A percentile compares a stretch with the other conserved stretches of the same genome.
phyloP scores from a whole-genome alignment of 352 stramenopile species.

The Bremia lactucae region DNA sequence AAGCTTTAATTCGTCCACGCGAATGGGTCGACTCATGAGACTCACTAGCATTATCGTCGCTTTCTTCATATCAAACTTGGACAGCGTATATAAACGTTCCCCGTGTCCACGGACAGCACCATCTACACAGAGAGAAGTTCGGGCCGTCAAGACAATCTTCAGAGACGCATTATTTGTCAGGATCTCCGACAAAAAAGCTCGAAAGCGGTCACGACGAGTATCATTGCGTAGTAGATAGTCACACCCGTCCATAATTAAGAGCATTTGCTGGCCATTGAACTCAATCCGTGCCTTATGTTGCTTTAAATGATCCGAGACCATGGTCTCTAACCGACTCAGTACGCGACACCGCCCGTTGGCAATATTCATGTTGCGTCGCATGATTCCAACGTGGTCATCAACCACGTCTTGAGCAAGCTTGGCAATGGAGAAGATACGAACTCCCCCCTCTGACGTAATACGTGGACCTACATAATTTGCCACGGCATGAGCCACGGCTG shows the following conservation, averaged over 20 bases:
- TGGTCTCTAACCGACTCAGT: slow-evolving; percentile 36
- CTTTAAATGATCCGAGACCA: slow-evolving; percentile 40
- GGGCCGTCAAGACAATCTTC: slow-evolving; percentile 64
- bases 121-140: slow-evolving; percentile 50
- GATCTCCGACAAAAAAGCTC: slow-evolving; percentile 52
- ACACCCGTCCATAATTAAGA: slow-evolving; percentile 64
- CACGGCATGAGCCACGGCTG: slow-evolving; percentile 55
- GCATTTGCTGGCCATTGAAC: slow-evolving; percentile 41
- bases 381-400: slow-evolving; percentile 40
- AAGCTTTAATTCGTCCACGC: slow-evolving; percentile 51
- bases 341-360: slow-evolving; percentile 29
- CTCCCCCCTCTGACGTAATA: slow-evolving; percentile 55
- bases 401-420: slow-evolving; percentile 51
- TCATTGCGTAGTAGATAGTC: slow-evolving; percentile 50
- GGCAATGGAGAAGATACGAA: slow-evolving; percentile 55
- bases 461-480: slow-evolving; percentile 72
- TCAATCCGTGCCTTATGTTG: slow-evolving; percentile 40
- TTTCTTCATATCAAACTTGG: slow-evolving; percentile 58
- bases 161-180: slow-evolving; percentile 57
- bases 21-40: slow-evolving; percentile 62
- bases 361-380: slow-evolving; percentile 35
- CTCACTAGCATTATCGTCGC: slow-evolving; percentile 65
- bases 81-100: slow-evolving; percentile 55
- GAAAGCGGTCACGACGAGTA: slow-evolving; percentile 45
- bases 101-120: slow-evolving; percentile 56